phyloP scores from a whole-genome alignment of 805 yeast species.

The Myxozyma udenii region DNA sequence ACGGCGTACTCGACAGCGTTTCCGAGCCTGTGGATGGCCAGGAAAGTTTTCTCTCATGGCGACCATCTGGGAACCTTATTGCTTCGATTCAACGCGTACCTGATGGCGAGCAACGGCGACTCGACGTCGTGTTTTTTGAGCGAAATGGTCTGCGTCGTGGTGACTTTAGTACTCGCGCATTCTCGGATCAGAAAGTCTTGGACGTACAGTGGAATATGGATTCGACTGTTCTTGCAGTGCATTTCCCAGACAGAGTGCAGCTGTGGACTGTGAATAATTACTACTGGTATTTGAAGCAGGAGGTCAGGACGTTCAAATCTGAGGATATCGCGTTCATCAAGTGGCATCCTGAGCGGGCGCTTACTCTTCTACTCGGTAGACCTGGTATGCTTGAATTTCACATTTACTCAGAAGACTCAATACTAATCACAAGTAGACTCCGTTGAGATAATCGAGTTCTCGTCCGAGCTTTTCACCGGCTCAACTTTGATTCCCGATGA shows the following conservation, averaged over 20 bases:
- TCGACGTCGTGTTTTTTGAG: slow-evolving; percentile 71
- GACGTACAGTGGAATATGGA: slow-evolving; percentile 75
- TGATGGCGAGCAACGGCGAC: slow-evolving; percentile 36
- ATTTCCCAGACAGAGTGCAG: slow-evolving; percentile 60
- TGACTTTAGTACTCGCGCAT: slow-evolving; percentile 63
- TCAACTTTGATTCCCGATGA: slow-evolving; percentile 67
- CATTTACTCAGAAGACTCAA: not conserved
- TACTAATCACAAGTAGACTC: not conserved
- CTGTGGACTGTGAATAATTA: slow-evolving; percentile 90
- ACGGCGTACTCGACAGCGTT: slow-evolving; percentile 73
- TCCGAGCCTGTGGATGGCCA: slow-evolving; percentile 86
- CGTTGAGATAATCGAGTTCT: slow-evolving; percentile 65
- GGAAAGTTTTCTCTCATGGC: slow-evolving; percentile 76
- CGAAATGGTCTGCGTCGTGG: slow-evolving; percentile 91
- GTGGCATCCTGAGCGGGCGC: slow-evolving; percentile 91
- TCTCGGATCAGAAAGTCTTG: slow-evolving; percentile 38
- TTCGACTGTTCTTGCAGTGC: slow-evolving; percentile 74
- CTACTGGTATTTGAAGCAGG: slow-evolving; percentile 93
- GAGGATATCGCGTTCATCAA: slow-evolving; percentile 38
- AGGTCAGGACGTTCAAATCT: slow-evolving; percentile 44
- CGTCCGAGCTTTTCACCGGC: slow-evolving; percentile 62
- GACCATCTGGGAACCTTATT: slow-evolving; percentile 83
- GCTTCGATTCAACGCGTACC: slow-evolving; percentile 72
- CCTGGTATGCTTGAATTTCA: slow-evolving; percentile 31
- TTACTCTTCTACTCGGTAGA: slow-evolving; percentile 59